These are phyloP conservation scores for Yamadazyma sp. DNA, from an alignment of 805 yeast species.

Conservation along the genomic window DNA sequence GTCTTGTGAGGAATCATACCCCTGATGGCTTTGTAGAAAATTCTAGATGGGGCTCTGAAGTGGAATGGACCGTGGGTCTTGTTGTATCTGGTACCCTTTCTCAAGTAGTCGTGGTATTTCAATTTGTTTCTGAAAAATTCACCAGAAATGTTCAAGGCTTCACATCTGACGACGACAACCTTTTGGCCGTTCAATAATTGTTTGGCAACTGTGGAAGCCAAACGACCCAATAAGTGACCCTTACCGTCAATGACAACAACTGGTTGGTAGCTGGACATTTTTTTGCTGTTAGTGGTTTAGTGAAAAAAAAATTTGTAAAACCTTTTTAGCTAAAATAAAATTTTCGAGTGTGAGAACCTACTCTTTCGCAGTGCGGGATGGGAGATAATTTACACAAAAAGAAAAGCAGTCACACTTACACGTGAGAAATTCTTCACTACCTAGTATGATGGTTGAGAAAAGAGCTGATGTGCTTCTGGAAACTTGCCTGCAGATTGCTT, in stretches of 20 bases:
- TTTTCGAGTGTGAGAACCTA: constrained; percentile 2
- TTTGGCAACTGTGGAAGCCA: constrained; percentile 98
- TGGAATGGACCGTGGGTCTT: constrained; percentile 99
- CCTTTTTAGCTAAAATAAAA: constrained; percentile 6
- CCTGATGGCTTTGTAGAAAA: constrained; percentile 98
- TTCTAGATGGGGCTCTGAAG: constrained; percentile 99
- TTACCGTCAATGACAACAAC: constrained; percentile 98
- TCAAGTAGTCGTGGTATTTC: constrained; percentile 99
- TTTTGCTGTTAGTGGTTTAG: constrained; percentile 8
- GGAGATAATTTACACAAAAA: constrained; percentile 10
- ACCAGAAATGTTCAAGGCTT: constrained; percentile 97
- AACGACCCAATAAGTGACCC: constrained; percentile 99
- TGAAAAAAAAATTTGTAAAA: constrained; percentile 11
- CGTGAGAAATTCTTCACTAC: constrained; percentile 4
- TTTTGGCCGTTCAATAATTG: constrained; percentile 98
- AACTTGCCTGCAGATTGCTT: no score
- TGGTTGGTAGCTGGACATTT: constrained; percentile 88
- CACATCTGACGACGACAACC: constrained; percentile 96
- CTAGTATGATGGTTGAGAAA: constrained; percentile 6
- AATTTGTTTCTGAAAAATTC: constrained; percentile 99
- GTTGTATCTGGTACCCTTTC: constrained; percentile 99
- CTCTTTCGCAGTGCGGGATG: neutral
- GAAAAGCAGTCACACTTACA: constrained; percentile 13
- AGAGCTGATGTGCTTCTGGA: no score
- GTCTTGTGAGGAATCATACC: constrained; percentile 99